Evolutionary conservation across 164 flowering plant genomes (phyloP).

Genomic region (Stephania cephalantha): DNA sequence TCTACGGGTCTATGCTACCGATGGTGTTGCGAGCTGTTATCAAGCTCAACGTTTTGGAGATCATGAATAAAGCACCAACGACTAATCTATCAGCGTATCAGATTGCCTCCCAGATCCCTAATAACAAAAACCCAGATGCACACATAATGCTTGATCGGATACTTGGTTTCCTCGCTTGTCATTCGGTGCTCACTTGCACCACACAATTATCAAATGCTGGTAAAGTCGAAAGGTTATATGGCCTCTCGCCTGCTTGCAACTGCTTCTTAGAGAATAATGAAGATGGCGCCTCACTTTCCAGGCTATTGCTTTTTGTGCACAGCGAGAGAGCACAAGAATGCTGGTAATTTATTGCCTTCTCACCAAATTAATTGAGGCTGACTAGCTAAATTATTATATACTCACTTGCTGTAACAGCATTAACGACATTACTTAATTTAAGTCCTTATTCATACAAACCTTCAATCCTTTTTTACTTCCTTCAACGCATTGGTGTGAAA

Average conservation of each 20-base stretch:
- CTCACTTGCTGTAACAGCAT: too few relatives aligned
- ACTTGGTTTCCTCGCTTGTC: slow-evolving; percentile 58
- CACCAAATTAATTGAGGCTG: too few relatives aligned
- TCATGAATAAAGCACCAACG: slow-evolving; percentile 44
- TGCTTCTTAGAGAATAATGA: slow-evolving; percentile 47
- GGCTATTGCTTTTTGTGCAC: slow-evolving; percentile 62
- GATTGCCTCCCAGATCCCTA: slow-evolving; percentile 54
- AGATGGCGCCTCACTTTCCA: slow-evolving; percentile 61
- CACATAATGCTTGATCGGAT: slow-evolving; percentile 68
- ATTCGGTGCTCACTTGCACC: slow-evolving; percentile 26
- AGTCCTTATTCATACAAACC: too few relatives aligned
- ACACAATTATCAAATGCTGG: too few relatives aligned
- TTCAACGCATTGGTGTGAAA: too few relatives aligned
- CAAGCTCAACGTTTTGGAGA: slow-evolving; percentile 70
- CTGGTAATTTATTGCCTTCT: slow-evolving; percentile 35
- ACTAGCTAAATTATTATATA: too few relatives aligned
- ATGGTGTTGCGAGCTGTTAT: slow-evolving; percentile 67
- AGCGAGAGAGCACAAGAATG: slow-evolving; percentile 81
- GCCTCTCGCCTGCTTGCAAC: slow-evolving; percentile 60
- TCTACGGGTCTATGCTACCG: slow-evolving; percentile 53
- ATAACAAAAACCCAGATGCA: slow-evolving; percentile 54
- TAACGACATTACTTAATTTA: too few relatives aligned
- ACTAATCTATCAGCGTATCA: slow-evolving; percentile 44
- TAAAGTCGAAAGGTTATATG: slow-evolving; percentile 46
- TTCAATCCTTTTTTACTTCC: too few relatives aligned